Percentiles rank a stretch among this genome's conserved stretches.
Conservation (phyloP, 2,329 filamentous ascomycete genomes). For the Coccinonectria pachysandricola region DNA sequence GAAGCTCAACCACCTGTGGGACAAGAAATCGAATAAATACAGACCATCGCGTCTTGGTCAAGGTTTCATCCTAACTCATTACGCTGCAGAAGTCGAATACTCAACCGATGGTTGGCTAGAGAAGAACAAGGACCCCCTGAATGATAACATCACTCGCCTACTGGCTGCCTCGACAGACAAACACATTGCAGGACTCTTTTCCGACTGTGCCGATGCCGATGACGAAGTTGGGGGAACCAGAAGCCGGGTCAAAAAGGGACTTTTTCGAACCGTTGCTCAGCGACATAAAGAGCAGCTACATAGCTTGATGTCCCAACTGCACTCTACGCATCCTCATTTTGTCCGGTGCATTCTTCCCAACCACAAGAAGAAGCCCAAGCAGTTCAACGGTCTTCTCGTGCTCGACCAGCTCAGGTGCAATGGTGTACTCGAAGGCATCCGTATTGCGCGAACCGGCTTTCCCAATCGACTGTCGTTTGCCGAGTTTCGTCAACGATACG, state of each 20-base stretch:
- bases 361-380: constrained; percentile 93
- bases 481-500: constrained; percentile 92
- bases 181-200: constrained; percentile 76
- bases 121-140: constrained; percentile 97
- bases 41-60: constrained; percentile 76
- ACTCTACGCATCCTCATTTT: constrained; percentile 96
- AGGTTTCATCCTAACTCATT: constrained; percentile 93
- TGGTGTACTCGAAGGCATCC: constrained; percentile 96
- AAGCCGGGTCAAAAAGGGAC: constrained; percentile 87
- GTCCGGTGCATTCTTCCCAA: constrained; percentile 96
- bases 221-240: constrained; percentile 58
- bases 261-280: constrained; percentile 94
- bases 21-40: constrained; percentile 92
- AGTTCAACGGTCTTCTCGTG: constrained; percentile 84
- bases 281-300: constrained; percentile 97
- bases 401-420: constrained; percentile 97
- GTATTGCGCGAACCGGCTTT: constrained; percentile 93
- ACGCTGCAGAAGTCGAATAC: constrained; percentile 96
- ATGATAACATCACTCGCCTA: constrained; percentile 90
- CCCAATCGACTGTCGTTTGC: constrained; percentile 86
- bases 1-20: constrained; percentile 94
- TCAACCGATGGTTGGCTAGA: constrained; percentile 91
- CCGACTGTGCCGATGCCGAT: constrained; percentile 74
- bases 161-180: constrained; percentile 72
- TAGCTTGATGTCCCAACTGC: constrained; percentile 86